Conservation (phyloP, 306 rosid genomes). For the Cucurbita pepo region DNA sequence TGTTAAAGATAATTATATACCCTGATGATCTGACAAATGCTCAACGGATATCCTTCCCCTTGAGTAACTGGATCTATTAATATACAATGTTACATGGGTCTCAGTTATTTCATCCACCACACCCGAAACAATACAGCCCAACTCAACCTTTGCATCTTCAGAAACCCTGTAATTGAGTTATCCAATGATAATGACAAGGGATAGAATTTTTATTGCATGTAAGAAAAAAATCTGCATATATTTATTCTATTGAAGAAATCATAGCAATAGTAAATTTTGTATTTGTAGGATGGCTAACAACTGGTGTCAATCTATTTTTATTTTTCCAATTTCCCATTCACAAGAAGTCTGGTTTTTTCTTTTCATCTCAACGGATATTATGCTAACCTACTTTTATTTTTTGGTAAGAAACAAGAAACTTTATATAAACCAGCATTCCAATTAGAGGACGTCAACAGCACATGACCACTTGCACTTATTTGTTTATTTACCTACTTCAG, state of each 20-base stretch:
- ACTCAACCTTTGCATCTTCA: conserved; percentile 41
- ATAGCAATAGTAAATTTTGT: not conserved
- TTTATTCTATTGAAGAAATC: not conserved
- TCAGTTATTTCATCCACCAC: conserved; percentile 59
- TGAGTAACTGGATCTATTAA: conserved; percentile 43
- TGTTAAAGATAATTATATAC: conserved; percentile 17
- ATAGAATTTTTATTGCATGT: not conserved
- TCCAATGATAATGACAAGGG: conserved; percentile 5
- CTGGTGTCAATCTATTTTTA: not conserved
- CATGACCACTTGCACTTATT: not conserved
- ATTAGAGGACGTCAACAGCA: not conserved
- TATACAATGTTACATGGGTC: conserved; percentile 39
- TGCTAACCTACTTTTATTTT: not conserved
- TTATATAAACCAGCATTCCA: not conserved
- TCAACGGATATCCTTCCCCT: conserved; percentile 62
- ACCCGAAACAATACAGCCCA: conserved; percentile 72
- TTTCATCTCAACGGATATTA: not conserved
- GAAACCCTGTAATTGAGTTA: conserved; percentile 46
- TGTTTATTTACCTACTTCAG: not conserved
- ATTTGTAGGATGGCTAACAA: not conserved
- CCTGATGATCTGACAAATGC: conserved; percentile 87
- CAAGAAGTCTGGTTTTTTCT: not conserved
- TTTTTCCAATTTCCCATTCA: not conserved
- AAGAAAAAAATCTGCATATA: not conserved
- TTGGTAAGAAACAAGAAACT: not conserved